phyloP scores from a whole-genome alignment of 2,329 filamentous ascomycete species.

The Fusarium temperatum region DNA sequence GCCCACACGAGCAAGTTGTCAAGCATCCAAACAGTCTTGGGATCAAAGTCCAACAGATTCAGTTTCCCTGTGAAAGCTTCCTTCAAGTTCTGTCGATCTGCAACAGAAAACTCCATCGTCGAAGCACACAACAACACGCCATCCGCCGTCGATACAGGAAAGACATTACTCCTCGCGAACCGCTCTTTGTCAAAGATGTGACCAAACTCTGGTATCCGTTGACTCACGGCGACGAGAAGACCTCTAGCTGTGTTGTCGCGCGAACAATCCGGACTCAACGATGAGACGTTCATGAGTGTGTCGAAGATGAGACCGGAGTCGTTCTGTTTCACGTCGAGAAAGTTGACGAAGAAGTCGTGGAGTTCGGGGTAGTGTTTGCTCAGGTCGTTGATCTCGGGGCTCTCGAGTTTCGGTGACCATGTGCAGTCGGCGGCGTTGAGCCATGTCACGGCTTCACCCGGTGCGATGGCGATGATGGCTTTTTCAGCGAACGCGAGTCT shows the following conservation, averaged over 20 bases:
- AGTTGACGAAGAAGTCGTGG: slow-evolving; percentile 34
- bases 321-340: slow-evolving; percentile 26
- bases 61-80: slow-evolving; percentile 29
- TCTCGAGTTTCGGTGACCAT: slow-evolving; percentile 34
- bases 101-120: slow-evolving; percentile 35
- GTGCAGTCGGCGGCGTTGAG: slow-evolving; percentile 23
- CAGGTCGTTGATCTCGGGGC: slow-evolving; percentile 26
- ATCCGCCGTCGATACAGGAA: slow-evolving; percentile 23
- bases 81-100: slow-evolving; percentile 27
- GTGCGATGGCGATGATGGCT: slow-evolving; percentile 19
- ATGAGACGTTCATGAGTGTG: slow-evolving; percentile 24
- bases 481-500: slow-evolving; percentile 18
- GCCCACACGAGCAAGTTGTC: slow-evolving; percentile 32
- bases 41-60: slow-evolving; percentile 31
- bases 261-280: slow-evolving; percentile 16
- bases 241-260: slow-evolving; percentile 28
- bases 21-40: slow-evolving; percentile 32
- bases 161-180: slow-evolving; percentile 21
- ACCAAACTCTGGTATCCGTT: slow-evolving; percentile 28
- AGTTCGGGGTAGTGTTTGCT: slow-evolving; percentile 36
- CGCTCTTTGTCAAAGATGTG: slow-evolving; percentile 29
- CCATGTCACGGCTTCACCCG: slow-evolving; percentile 28
- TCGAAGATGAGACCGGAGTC: slow-evolving; percentile 31
- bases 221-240: slow-evolving; percentile 25
- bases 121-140: slow-evolving; percentile 29